Evolutionary conservation across 176 grass and related monocot species (phyloP).

Genomic region (Alopecurus myosuroides): DNA sequence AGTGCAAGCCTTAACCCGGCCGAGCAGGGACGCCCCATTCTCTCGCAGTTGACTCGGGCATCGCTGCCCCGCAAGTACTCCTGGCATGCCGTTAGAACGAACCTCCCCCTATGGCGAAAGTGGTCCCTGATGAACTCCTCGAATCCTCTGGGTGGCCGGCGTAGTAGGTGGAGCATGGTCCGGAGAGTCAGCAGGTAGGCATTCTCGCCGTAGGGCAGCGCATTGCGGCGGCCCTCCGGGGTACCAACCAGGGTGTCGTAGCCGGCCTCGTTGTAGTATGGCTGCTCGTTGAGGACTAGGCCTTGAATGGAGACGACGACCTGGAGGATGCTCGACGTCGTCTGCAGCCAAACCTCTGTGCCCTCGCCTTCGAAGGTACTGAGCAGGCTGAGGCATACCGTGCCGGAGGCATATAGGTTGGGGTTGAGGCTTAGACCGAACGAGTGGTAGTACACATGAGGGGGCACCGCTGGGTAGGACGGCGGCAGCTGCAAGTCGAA

Average conservation of each 20-base stretch:
- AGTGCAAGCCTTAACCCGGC: not conserved
- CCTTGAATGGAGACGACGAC: constrained; percentile 18
- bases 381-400: not conserved
- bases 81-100: not conserved
- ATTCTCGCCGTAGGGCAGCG: not conserved
- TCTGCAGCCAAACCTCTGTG: not conserved
- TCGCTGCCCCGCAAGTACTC: not conserved
- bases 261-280: not conserved
- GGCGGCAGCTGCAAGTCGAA: not conserved
- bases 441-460: not conserved
- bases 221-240: not conserved
- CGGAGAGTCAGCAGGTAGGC: not conserved
- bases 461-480: not conserved
- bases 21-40: not conserved
- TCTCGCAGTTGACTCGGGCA: not conserved
- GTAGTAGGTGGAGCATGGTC: not conserved
- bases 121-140: not conserved
- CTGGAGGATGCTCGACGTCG: not conserved
- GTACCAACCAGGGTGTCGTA: not conserved
- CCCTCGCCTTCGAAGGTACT: not conserved
- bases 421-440: not conserved
- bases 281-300: not conserved
- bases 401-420: not conserved
- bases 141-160: not conserved
- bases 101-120: not conserved